phyloP scores from a whole-genome alignment of 108 stramenopile species.

The Stephanodiscus triporus region DNA sequence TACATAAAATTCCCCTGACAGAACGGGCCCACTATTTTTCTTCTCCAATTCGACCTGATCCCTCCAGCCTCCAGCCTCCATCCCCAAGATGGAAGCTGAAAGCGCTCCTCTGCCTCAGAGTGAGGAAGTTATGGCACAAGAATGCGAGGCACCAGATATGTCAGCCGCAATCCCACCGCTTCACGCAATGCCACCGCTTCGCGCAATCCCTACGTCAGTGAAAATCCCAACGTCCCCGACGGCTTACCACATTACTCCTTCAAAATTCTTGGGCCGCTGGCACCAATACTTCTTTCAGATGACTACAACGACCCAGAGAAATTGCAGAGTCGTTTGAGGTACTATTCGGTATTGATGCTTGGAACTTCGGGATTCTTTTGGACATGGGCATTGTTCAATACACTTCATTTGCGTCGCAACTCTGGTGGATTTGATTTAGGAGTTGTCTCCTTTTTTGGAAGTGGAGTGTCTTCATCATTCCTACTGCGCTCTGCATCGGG shows the following conservation, averaged over 20 bases:
- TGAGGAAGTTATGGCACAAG: no score
- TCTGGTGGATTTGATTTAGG: slow-evolving; percentile 47
- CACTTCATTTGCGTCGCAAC: slow-evolving; percentile 27
- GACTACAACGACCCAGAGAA: slow-evolving; percentile 29
- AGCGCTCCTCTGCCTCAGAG: no score
- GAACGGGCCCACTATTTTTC: no score
- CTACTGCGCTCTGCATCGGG: slow-evolving; percentile 30
- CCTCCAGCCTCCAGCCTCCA: no score
- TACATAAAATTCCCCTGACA: no score
- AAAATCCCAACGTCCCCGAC: background rate
- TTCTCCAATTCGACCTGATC: no score
- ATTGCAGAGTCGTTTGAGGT: slow-evolving; percentile 27
- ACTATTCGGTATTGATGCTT: slow-evolving; percentile 25
- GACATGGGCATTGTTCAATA: slow-evolving; percentile 43
- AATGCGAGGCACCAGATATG: background rate
- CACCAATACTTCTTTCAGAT: slow-evolving; percentile 22
- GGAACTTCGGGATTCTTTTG: slow-evolving; percentile 40
- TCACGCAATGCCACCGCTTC: background rate
- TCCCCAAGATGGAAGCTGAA: no score
- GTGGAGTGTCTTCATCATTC: slow-evolving; percentile 25
- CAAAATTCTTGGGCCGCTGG: slow-evolving; percentile 1
- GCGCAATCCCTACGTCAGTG: background rate
- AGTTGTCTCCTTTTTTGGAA: slow-evolving; percentile 44
- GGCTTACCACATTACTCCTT: background rate
- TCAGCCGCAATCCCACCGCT: background rate